Evolutionary conservation across 148 eudicot genomes (phyloP), one percentile per base, ranked within the genome.

Genomic region (Agrostemma githago): DNA sequence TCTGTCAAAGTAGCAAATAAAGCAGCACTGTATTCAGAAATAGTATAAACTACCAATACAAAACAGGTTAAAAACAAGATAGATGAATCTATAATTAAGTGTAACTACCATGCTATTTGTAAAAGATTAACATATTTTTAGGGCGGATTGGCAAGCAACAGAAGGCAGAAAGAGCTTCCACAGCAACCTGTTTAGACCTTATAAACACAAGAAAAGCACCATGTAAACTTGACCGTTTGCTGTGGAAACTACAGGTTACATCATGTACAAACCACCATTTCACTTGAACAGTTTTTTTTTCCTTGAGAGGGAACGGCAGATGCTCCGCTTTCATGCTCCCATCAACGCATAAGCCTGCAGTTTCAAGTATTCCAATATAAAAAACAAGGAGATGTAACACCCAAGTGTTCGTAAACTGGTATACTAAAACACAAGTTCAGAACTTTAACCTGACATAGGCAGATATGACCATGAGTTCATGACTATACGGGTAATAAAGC

Each of bases 191-290:
- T 65, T 16, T 58, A 58, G 51, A 76, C 26, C 62, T 61, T 71
- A 37, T 26, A 26, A 58, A 58, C 40, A 58, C 17, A 64, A 34
- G 72, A 41, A 62, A 68, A 51, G 34, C 72, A 59, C 34, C 34
- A 26, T 26, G 34, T 26, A 26, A 66, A 59, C 58, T 39, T 56
- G 16, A 26, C 66, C 39, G 20, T 72, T 66, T 74, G 65, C 68
- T 57, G 80, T 37, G 53, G 65, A 70, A 58, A 79, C 78, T 62
- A 74, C 71, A 63, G 57, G 71, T 44, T 71, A 63, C 69, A 74
- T 17, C 71, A 75, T 75, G 75, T 75, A 80, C 82, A 74, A 46
- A 43, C 59, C 60, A 57, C 72, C 82, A 79, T 73, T 71, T 59
- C 41, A 71, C 68, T 43, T 34, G 72, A 39, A 44, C 74, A 42